These are phyloP conservation scores for Galerina marginata DNA, from an alignment of 768 basidiomycete species.

Conservation along the genomic window DNA sequence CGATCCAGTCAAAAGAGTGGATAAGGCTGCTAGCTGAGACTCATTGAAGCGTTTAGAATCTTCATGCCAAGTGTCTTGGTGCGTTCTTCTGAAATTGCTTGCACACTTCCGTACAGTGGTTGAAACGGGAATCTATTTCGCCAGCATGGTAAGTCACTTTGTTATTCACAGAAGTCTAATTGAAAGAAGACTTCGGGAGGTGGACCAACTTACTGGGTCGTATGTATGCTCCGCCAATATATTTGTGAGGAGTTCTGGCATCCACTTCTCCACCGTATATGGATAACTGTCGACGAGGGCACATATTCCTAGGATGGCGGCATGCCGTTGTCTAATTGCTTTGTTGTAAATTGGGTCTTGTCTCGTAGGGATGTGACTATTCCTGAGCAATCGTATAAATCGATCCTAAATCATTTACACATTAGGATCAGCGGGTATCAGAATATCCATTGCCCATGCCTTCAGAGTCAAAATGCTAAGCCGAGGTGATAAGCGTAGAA, in stretches of 20 bases:
- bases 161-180: constrained; percentile 14
- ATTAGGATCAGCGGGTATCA: background rate
- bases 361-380: constrained; percentile 67
- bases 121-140: constrained; percentile 75
- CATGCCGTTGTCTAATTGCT: constrained; percentile 81
- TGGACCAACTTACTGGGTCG: constrained; percentile 64
- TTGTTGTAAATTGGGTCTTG: constrained; percentile 69
- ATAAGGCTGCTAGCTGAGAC: constrained; percentile 81
- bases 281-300: constrained; percentile 94
- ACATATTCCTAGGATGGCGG: constrained; percentile 92
- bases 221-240: constrained; percentile 84
- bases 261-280: constrained; percentile 94
- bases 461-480: constrained; percentile 78
- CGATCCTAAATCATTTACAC: constrained; percentile 56
- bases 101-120: constrained; percentile 84
- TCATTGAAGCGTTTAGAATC: constrained; percentile 87
- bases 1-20: constrained; percentile 84
- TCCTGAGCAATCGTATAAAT: constrained; percentile 76
- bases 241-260: constrained; percentile 83
- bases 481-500: constrained; percentile 81
- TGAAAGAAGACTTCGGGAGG: background rate
- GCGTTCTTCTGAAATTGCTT: constrained; percentile 79
- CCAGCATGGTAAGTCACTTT: background rate
- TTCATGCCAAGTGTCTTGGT: constrained; percentile 90
- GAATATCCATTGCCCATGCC: constrained; percentile 36